A percentile compares a stretch with the other conserved stretches of the same genome.
Conservation (phyloP, 2,329 filamentous ascomycete species). For the Septoria petroselini region DNA sequence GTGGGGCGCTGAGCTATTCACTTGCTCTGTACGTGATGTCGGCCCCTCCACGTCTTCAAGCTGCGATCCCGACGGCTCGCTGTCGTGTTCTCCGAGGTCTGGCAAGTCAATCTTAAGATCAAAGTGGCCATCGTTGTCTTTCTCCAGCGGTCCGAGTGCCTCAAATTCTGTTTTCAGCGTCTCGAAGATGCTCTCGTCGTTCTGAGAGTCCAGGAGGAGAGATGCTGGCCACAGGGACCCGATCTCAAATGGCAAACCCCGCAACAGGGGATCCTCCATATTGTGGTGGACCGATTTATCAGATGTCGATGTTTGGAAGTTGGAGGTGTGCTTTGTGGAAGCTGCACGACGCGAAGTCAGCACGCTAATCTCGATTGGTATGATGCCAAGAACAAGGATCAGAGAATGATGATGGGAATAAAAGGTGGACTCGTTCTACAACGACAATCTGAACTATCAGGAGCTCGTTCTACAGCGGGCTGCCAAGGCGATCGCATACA, state of each 20-base stretch:
- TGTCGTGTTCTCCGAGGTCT: conserved; percentile 26
- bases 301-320: too few species aligned
- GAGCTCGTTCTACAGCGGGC: too few species aligned
- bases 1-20: too few species aligned
- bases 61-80: conserved; percentile 29
- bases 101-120: conserved; percentile 17
- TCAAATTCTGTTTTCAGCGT: conserved; percentile 4
- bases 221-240: conserved; percentile 27
- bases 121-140: conserved; percentile 10
- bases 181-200: conserved; percentile 22
- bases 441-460: too few species aligned
- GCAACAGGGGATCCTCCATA: conserved; percentile 18
- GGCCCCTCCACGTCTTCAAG: not conserved
- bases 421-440: too few species aligned
- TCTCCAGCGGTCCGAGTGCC: conserved; percentile 1
- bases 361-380: too few species aligned
- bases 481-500: too few species aligned
- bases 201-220: conserved; percentile 7
- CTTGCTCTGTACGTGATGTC: conserved; percentile 27
- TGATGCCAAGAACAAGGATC: too few species aligned
- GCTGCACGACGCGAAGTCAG: too few species aligned
- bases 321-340: too few species aligned
- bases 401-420: too few species aligned
- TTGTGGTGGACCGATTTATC: not conserved
- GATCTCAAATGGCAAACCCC: conserved; percentile 28